Evolutionary conservation across 345 rosid genomes (phyloP), one percentile per base, ranked within the genome.

Genomic region (Sonneratia alba): DNA sequence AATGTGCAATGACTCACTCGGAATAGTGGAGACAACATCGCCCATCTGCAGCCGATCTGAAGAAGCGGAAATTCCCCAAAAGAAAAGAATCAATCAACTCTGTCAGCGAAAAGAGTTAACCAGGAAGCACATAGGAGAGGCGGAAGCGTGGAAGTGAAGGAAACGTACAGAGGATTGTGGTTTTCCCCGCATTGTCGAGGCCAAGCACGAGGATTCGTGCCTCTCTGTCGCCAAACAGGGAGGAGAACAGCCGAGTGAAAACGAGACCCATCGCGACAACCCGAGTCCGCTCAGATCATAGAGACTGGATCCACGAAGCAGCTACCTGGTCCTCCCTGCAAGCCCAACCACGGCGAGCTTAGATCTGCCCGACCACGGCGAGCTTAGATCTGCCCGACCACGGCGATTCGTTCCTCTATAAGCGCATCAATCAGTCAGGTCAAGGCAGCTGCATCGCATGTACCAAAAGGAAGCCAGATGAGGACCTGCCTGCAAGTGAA

Each of bases 11-110:
- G 27, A 86, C 92, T 70, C 71, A 93, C 98, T 93, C 67, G 98
- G 98, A 81, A 93, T 93, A 57, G 97, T 93, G 32, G 98, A 91
- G 56, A 93, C 97, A 69, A 93, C 97, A 83, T 93, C 98, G 14
- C 98, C 98, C 97, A 93, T 93, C 88, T 93, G 97, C 80, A 91
- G 89, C 83, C 97, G 92, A 93, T 90, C 98, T 90, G 88, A 22
- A 69, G 10, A 22, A 69, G 27, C 32, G 71, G 42, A 68, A 72
- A 67, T 55, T 51, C 43, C 72, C 45, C 45, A 42, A 42, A 42
- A 42, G 45, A 77, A 6, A 72, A 66, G 34, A 71, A 74, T 48
- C 42, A 65, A 73, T 68, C 55, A 72, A 59, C 57, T 65, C 24
- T 42, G 67, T 74, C 42, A 43, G 10, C 67, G 61, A 73, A 66